These are phyloP conservation scores for Neurospora intermedia DNA, from an alignment of 495 filamentous ascomycete species.

Conservation along the genomic window DNA sequence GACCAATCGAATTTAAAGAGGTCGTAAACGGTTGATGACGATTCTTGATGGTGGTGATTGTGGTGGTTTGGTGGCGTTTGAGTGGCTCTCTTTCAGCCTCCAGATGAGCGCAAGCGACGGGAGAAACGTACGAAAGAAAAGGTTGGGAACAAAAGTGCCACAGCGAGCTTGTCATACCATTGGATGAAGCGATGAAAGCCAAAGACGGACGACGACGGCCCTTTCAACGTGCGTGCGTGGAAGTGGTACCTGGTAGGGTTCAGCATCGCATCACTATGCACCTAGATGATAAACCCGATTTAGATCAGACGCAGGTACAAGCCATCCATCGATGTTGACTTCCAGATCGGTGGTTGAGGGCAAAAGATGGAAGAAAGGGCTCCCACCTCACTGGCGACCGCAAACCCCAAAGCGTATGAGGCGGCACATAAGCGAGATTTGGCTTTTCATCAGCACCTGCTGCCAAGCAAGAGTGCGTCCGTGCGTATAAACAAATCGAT, in stretches of 20 bases:
- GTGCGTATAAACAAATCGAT: not conserved
- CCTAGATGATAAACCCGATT: not conserved
- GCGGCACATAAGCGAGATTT: not conserved
- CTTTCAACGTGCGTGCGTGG: not conserved
- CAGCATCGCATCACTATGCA: too few relatives aligned
- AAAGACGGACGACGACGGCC: not conserved
- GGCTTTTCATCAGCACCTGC: not conserved
- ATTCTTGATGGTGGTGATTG: not conserved
- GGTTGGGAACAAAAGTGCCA: not conserved
- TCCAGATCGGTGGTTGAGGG: not conserved
- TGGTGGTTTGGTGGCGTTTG: not conserved
- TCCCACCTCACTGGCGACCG: not conserved
- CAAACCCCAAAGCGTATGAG: not conserved
- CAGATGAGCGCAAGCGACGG: not conserved
- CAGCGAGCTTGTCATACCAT: not conserved
- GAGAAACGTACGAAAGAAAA: not conserved
- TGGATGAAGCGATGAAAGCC: not conserved
- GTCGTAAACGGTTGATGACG: not conserved
- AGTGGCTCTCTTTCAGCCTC: not conserved
- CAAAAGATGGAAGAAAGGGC: not conserved
- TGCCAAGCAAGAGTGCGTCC: not conserved
- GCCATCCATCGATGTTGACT: not conserved
- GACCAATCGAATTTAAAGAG: not conserved
- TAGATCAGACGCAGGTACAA: conserved; percentile 12
- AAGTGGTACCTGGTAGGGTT: not conserved